A percentile compares a stretch with the other conserved stretches of the same genome.
These are phyloP conservation scores for Chrysanthemum lavandulifolium DNA, from an alignment of 129 eudicot genomes.

Conservation along the genomic window DNA sequence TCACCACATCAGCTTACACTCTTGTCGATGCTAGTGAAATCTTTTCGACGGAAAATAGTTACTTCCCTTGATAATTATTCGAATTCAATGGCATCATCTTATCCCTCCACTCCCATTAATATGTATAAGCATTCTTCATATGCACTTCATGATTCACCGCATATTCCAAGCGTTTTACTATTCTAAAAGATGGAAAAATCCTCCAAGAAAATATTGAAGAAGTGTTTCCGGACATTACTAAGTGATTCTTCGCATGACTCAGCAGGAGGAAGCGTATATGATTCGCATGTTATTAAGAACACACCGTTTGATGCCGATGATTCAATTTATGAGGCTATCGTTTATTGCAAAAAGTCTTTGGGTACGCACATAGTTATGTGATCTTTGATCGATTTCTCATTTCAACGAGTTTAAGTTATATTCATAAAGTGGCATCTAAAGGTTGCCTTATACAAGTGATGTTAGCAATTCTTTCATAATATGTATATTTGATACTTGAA, in stretches of 20 bases:
- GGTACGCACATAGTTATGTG: not conserved
- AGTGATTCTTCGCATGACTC: not conserved
- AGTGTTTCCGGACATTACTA: not conserved
- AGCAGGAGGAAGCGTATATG: not conserved
- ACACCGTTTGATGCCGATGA: conserved; percentile 13
- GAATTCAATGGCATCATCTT: conserved; percentile 2
- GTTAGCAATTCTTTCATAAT: too few relatives aligned
- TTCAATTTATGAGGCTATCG: conserved; percentile 19
- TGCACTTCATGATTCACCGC: not conserved
- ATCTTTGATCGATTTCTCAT: not conserved
- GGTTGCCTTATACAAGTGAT: too few relatives aligned
- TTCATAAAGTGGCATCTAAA: too few relatives aligned
- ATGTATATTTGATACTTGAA: too few relatives aligned
- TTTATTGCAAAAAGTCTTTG: conserved; percentile 22
- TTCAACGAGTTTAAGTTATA: too few relatives aligned
- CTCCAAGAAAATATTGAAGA: conserved; percentile 19
- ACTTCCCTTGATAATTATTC: conserved; percentile 5
- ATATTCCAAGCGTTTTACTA: not conserved
- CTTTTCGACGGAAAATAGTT: conserved; percentile 16
- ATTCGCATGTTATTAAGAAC: not conserved
- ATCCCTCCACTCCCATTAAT: conserved; percentile 16
- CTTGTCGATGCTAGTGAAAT: conserved; percentile 25
- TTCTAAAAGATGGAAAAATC: conserved; percentile 15
- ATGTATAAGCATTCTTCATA: conserved; percentile 10
- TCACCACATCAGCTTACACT: conserved; percentile 6